These are phyloP conservation scores for Wickerhamomyces tratensis DNA, from an alignment of 805 yeast genomes.

Conservation along the genomic window DNA sequence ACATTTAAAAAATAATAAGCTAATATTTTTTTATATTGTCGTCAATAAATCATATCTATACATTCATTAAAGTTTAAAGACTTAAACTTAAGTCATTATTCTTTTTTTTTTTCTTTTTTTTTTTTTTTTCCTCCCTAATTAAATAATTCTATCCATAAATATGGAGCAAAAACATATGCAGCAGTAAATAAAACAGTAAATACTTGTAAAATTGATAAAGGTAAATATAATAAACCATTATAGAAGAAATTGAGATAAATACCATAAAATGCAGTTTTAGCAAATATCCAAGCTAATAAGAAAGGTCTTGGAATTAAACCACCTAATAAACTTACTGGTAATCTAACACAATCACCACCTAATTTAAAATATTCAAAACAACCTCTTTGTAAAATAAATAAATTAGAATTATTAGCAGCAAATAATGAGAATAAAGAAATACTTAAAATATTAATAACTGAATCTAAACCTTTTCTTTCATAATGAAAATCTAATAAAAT, in stretches of 20 bases:
- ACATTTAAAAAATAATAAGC: no score
- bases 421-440: conserved; percentile 84
- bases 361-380: conserved; percentile 78
- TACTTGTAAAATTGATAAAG: conserved; percentile 62
- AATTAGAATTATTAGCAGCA: conserved; percentile 68
- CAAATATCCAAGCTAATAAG: conserved; percentile 74
- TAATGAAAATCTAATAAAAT: conserved; percentile 55
- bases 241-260: conserved; percentile 58
- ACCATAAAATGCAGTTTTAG: conserved; percentile 75
- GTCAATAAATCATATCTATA: no score
- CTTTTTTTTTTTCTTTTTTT: no score
- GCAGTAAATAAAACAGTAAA: conserved; percentile 67
- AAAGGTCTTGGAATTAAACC: conserved; percentile 76
- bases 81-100: no score
- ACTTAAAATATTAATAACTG: conserved; percentile 84
- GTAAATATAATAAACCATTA: conserved; percentile 59
- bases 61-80: no score
- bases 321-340: conserved; percentile 76
- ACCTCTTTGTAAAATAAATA: conserved; percentile 70
- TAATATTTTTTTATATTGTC: no score
- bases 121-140: conserved; percentile 17
- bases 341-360: conserved; percentile 73
- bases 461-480: conserved; percentile 67
- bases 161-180: conserved; percentile 70
- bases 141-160: conserved; percentile 43